Evolutionary conservation across 441 rosid genomes (phyloP).

Genomic region (Syzygium malaccense): DNA sequence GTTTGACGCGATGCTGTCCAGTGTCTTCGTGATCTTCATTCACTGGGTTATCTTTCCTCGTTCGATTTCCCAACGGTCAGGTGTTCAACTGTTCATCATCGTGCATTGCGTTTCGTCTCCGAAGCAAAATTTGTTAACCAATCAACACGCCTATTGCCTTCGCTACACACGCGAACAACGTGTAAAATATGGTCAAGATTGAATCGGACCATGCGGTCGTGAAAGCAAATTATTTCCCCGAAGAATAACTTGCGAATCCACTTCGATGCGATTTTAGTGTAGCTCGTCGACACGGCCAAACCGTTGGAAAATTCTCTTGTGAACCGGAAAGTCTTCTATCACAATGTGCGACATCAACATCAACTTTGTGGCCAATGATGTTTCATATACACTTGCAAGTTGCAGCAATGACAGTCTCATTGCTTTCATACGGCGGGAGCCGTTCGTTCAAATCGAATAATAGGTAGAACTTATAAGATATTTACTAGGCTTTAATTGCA

Average conservation of each 20-base stretch:
- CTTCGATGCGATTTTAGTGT: background rate
- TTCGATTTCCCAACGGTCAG: background rate
- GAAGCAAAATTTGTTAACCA: background rate
- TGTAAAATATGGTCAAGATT: background rate
- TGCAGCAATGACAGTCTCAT: background rate
- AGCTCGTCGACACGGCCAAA: rapidly evolving
- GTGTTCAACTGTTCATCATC: background rate
- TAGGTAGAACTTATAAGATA: too few species aligned
- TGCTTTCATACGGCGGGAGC: too few species aligned
- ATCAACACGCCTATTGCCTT: background rate
- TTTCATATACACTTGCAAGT: background rate
- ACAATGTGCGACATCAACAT: rapidly evolving
- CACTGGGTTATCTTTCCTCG: background rate
- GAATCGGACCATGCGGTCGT: background rate
- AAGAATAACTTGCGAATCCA: background rate
- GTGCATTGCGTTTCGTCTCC: background rate
- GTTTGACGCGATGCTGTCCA: background rate
- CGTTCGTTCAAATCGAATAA: too few species aligned
- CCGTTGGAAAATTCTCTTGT: rapidly evolving
- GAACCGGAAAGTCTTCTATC: background rate
- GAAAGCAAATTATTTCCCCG: background rate
- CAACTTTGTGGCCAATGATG: background rate
- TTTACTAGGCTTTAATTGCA: too few species aligned
- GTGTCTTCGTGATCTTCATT: conserved; percentile 16
- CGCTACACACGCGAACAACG: rapidly evolving